Conservation (phyloP, 1,139 yeast genomes). For the Magnusiomyces tetraspermus region DNA sequence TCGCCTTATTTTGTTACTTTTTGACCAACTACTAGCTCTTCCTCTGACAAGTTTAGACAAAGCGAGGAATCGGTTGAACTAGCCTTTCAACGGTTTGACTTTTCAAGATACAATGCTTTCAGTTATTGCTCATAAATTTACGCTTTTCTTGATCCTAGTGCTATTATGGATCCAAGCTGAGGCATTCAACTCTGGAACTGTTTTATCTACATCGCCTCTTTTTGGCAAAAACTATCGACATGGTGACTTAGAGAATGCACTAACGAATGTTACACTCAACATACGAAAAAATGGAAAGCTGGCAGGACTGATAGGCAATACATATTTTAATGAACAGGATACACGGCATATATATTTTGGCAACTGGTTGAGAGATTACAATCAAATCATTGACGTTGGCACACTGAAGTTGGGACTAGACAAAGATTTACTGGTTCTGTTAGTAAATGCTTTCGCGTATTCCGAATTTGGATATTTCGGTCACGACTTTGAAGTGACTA, state of each 20-base stretch:
- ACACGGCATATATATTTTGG: slow-evolving; percentile 25
- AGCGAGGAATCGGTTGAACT: too few species aligned
- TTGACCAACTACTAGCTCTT: too few species aligned
- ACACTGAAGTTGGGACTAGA: slow-evolving; percentile 20
- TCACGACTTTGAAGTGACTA: slow-evolving; percentile 25
- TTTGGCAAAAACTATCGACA: slow-evolving; percentile 24
- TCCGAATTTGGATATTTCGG: slow-evolving; percentile 25
- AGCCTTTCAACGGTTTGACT: too few species aligned
- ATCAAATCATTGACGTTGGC: slow-evolving; percentile 26
- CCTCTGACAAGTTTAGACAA: too few species aligned
- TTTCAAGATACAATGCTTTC: too few species aligned
- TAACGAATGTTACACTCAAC: slow-evolving; percentile 16
- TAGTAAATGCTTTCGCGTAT: slow-evolving; percentile 23
- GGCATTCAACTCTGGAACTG: slow-evolving; percentile 27
- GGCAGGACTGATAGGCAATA: slow-evolving; percentile 17
- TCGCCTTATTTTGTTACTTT: too few species aligned
- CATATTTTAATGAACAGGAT: slow-evolving; percentile 20
- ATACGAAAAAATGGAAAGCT: slow-evolving; percentile 9
- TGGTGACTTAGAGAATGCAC: slow-evolving; percentile 25
- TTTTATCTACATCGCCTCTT: slow-evolving; percentile 21
- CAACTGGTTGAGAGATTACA: slow-evolving; percentile 26
- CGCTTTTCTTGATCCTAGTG: too few species aligned
- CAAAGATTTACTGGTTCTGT: slow-evolving; percentile 18
- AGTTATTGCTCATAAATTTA: too few species aligned
- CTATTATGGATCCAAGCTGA: too few species aligned